Evolutionary conservation across 2,329 filamentous ascomycete species (phyloP).

Genomic region (Verticillium klebahnii): DNA sequence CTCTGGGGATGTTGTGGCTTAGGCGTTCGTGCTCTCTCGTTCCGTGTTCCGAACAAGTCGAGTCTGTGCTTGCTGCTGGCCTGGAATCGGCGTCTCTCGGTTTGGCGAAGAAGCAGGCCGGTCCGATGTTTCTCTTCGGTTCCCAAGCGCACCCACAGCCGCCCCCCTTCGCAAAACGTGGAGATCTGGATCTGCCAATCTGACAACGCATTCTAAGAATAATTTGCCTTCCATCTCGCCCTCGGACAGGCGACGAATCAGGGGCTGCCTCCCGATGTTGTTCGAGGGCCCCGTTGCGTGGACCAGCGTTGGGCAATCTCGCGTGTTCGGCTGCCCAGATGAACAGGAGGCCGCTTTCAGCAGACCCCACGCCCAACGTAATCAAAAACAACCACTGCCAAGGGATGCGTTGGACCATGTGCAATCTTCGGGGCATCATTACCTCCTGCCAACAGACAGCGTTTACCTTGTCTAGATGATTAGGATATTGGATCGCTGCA

Average conservation of each 20-base stretch:
- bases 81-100: not conserved
- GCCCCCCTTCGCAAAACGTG: not conserved
- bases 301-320: not conserved
- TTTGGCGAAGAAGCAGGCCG: not conserved
- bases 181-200: slow-evolving; percentile 1
- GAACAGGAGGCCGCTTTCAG: not conserved
- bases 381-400: not conserved
- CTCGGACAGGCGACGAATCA: not conserved
- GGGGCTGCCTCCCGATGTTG: not conserved
- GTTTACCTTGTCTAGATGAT: not conserved
- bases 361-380: not conserved
- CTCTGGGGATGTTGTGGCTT: not conserved
- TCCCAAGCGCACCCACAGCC: not conserved
- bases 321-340: not conserved
- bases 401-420: not conserved
- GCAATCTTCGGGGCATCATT: not conserved
- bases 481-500: not conserved
- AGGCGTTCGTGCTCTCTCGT: not conserved
- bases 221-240: not conserved
- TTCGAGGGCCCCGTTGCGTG: not conserved
- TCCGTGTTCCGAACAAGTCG: not conserved
- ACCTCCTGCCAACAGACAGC: not conserved
- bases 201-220: slow-evolving; percentile 1
- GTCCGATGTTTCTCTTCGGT: not conserved
- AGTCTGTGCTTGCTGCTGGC: not conserved